Evolutionary conservation across 495 filamentous ascomycete genomes (phyloP), one percentile per base, ranked within the genome.

Genomic region (Xylaria telfairii): DNA sequence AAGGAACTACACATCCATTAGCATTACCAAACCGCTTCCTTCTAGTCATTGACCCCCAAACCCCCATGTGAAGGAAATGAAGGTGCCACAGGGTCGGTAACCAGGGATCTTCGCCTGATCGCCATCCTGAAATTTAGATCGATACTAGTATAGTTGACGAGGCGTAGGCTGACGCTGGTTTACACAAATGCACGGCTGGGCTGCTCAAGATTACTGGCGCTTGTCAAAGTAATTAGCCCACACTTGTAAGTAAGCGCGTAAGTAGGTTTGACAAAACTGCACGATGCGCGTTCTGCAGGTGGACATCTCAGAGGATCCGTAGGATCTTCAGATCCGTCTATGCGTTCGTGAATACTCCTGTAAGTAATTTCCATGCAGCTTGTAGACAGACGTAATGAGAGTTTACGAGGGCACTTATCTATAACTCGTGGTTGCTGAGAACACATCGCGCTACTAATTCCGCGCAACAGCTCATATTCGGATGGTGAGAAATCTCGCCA

Each of bases 21-120:
- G 30, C 57, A 41, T 21, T 46, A 46, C 1, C 62, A 51, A 32
- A 42, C 21, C 24, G 39, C 19, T 60, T 24, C 4, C 49, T 60
- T 56, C 65, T 9, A 46, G 32, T 5, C 10, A 24, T 9, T 59
- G 65, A 68, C 65, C 65, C 65, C 65, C 65, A 68, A 59, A 66
- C 51, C 65, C 65, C 54, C 65, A 60, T 68, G 46, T 60, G 37
- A 34, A 57, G 5, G 44, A 49, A 41, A 66, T 68, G 53, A 68
- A 46, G 65, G 53, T 68, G 21, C 65, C 65, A 53, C 28, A 39
- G 53, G 24, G 51, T 68, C 65, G 65, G 65, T 68, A 68, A 44
- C 65, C 32, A 59, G 65, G 53, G 39, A 39, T 46, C 26, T 32
- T 42, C 37, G 26, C 46, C 64, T 53, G 64, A 54, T 66, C 63